Evolutionary conservation across 129 eudicot species (phyloP).

Genomic region (Tagetes patula): DNA sequence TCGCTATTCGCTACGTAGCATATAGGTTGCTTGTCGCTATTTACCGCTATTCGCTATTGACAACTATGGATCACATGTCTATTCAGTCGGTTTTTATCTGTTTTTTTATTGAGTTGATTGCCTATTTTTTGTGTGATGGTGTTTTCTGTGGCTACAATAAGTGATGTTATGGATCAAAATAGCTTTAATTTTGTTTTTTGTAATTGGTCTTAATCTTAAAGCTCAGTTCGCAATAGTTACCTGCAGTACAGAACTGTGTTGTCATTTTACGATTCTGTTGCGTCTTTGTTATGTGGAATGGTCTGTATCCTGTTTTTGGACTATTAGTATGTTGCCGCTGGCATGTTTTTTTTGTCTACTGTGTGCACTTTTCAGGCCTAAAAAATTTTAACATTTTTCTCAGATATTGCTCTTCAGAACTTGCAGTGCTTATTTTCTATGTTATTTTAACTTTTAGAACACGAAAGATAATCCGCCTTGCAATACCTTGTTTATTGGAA

Average conservation of each 20-base stretch:
- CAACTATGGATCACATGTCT: neutral
- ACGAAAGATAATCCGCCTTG: constrained; percentile 97
- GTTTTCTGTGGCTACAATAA: neutral
- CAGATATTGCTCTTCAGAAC: constrained; percentile 4
- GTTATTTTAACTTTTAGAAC: constrained; percentile 52
- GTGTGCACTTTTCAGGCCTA: constrained; percentile 17
- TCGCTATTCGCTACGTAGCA: no score
- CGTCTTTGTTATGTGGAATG: constrained; percentile 9
- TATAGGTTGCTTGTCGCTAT: no score
- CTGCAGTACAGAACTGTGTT: neutral
- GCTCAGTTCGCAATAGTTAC: constrained; percentile 6
- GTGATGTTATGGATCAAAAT: constrained; percentile 3
- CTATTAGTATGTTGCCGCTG: constrained; percentile 2
- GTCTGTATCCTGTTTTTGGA: neutral
- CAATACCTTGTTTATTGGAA: constrained; percentile 93
- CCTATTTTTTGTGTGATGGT: neutral
- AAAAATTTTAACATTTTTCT: neutral
- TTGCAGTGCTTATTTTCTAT: constrained; percentile 20
- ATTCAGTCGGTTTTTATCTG: neutral
- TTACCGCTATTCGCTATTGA: no score
- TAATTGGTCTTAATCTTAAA: constrained; percentile 9
- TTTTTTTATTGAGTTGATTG: neutral
- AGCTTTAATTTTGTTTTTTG: neutral
- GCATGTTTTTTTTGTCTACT: neutral
- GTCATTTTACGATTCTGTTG: constrained; percentile 5